Base-by-base conservation (phyloP, 768 basidiomycete species). In the Boletus vinaceobasis region DNA sequence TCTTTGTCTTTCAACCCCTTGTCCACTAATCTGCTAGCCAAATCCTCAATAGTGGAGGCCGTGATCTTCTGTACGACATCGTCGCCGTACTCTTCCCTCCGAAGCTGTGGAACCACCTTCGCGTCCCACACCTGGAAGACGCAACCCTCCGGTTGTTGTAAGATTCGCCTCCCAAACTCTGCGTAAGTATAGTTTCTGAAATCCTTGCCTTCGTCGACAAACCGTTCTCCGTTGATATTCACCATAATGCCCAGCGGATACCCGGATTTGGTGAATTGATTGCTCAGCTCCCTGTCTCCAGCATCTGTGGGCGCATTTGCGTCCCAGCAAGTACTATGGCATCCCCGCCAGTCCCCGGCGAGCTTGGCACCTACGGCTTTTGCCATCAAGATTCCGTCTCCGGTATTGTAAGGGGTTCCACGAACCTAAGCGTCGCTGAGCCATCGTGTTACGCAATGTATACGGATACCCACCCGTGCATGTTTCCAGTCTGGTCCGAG, bases 181-280 rank as follows among this genome's bases (percentile, higher is more conserved):
- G 87, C 85, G 60, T 88, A 88, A 1, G 86, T 88, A 60, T 82
- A 87, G 65, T 86, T 88, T 43, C 87, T 77, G 64, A 81, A 87
- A 69, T 88, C 85, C 45, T 79, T 79, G 36, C 86, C 86, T 67
- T 88, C 87, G 57, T 88, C 85, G 36, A 87, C 85, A 59, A 88
- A 88, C 15, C 86, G 76, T 48, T 67, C 58, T 5, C 87, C 87
- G 2, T 67, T 56, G 0, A 74, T 62, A 61, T 87, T 88, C 26
- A 86, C 68, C 86, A 86, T 87, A 55, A 88, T 75, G 2, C 86
- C 86, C 10, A 87, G 72, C 3, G 87, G 85, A 62, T 88, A 87
- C 1, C 87, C 84, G 10, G 85, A 87, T 67, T 88, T 88, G 7
- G 86, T 88, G 67, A 76, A 86, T 58, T 86, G 84, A 64, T 89